phyloP scores from a whole-genome alignment of 306 rosid species.

The Sesbania bispinosa region DNA sequence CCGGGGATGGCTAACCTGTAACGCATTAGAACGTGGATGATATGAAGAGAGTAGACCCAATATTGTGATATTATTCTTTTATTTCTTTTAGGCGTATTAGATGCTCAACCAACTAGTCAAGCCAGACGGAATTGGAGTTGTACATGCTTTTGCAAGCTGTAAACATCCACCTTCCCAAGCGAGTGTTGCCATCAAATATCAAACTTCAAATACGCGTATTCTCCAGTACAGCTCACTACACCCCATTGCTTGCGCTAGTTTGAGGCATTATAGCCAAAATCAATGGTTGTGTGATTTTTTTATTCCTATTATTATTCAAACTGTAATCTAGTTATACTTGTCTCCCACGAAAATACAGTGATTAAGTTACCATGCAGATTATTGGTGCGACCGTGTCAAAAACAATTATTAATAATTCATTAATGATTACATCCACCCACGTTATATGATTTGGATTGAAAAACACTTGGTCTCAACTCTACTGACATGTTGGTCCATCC shows the following conservation, averaged over 20 bases:
- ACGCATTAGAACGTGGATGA: not conserved
- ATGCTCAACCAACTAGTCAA: slow-evolving; percentile 29
- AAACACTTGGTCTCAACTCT: slow-evolving; percentile 26
- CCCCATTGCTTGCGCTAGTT: slow-evolving; percentile 20
- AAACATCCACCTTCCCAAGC: slow-evolving; percentile 10
- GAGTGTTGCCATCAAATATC: slow-evolving; percentile 13
- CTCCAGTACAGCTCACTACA: not conserved
- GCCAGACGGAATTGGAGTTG: slow-evolving; percentile 3
- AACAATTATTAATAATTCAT: too few relatives aligned
- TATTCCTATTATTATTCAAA: not conserved
- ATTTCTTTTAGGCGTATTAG: slow-evolving; percentile 7
- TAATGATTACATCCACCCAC: slow-evolving; percentile 28
- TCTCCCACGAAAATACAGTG: slow-evolving; percentile 1
- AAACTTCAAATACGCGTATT: slow-evolving; percentile 36
- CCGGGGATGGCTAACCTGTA: not conserved
- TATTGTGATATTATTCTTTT: slow-evolving; percentile 2
- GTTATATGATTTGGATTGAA: slow-evolving; percentile 23
- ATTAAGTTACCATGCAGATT: not conserved
- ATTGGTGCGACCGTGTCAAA: slow-evolving; percentile 20
- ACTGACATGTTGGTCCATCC: slow-evolving; percentile 7
- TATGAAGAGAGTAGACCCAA: too few relatives aligned
- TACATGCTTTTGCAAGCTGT: slow-evolving; percentile 36
- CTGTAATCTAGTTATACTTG: not conserved
- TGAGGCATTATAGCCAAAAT: not conserved
- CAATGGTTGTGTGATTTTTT: not conserved